phyloP scores from a whole-genome alignment of 768 basidiomycete species.

The Scleroderma citrinum region DNA sequence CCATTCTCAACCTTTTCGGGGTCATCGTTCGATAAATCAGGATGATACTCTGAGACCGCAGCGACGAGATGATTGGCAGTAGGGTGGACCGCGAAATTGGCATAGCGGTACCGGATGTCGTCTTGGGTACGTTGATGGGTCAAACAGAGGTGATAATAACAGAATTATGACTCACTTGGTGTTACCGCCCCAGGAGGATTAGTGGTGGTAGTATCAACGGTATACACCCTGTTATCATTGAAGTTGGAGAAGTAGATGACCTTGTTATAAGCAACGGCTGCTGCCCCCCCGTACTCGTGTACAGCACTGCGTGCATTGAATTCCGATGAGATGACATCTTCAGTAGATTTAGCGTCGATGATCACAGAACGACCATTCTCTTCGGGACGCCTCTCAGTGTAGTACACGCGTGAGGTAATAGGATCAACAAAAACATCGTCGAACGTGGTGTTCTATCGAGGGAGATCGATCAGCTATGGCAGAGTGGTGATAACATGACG shows the following conservation, averaged over 20 bases:
- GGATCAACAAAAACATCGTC: constrained; percentile 51
- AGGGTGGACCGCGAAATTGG: constrained; percentile 54
- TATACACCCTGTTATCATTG: constrained; percentile 46
- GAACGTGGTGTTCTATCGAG: constrained; percentile 22
- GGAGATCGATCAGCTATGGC: too few species aligned
- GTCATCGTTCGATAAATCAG: constrained; percentile 14
- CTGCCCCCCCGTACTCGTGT: constrained; percentile 62
- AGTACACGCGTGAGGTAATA: constrained; percentile 39
- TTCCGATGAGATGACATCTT: constrained; percentile 44
- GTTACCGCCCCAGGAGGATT: constrained; percentile 38
- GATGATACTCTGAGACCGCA: constrained; percentile 65
- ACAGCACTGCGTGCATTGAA: constrained; percentile 53
- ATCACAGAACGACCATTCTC: constrained; percentile 40
- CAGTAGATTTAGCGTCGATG: constrained; percentile 37
- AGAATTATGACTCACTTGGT: constrained; percentile 40
- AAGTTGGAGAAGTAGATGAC: constrained; percentile 54
- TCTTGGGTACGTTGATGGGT: too few species aligned
- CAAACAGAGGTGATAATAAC: constrained; percentile 6
- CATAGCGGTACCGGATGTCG: constrained; percentile 32
- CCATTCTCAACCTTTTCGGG: constrained; percentile 42
- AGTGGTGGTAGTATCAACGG: constrained; percentile 18
- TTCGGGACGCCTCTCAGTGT: constrained; percentile 50
- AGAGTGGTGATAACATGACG: constrained; percentile 2
- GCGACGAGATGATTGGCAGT: constrained; percentile 44
- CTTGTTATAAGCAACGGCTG: constrained; percentile 43